Conservation (phyloP, 2,329 filamentous ascomycete species). For the Fusarium sp. region DNA sequence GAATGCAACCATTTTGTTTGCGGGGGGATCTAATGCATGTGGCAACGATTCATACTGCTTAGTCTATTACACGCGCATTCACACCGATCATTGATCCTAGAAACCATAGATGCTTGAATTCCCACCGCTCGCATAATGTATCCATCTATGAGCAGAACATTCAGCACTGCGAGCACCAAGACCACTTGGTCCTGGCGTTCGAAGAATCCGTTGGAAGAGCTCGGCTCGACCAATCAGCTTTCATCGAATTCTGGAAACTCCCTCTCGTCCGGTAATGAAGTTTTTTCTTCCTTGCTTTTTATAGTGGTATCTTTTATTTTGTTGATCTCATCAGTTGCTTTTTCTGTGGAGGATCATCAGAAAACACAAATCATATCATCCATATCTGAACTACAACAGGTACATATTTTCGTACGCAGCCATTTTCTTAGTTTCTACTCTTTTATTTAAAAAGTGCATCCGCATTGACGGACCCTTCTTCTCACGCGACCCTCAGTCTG, state of each 20-base stretch:
- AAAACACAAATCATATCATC: neutral
- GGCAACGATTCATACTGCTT: conserved; percentile 23
- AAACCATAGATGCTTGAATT: conserved; percentile 12
- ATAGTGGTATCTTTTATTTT: conserved; percentile 6
- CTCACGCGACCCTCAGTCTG: conserved; percentile 29
- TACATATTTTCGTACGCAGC: neutral
- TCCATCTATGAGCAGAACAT: conserved; percentile 25
- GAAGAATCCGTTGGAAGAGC: conserved; percentile 31
- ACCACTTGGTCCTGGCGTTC: conserved; percentile 15
- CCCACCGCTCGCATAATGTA: conserved; percentile 21
- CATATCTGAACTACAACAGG: conserved; percentile 1
- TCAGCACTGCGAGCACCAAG: conserved; percentile 13
- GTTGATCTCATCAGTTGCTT: conserved; percentile 12
- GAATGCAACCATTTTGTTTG: neutral
- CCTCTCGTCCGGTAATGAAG: conserved; percentile 15
- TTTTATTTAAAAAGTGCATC: conserved; percentile 7
- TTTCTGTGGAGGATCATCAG: conserved; percentile 2
- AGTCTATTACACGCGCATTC: conserved; percentile 29
- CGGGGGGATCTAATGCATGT: conserved; percentile 22
- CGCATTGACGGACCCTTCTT: conserved; percentile 11
- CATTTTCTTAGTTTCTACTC: neutral
- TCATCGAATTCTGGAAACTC: conserved; percentile 26
- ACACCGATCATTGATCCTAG: conserved; percentile 29
- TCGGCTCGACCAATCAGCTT: conserved; percentile 24
- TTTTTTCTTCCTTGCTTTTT: conserved; percentile 24